Evolutionary conservation across 2,329 filamentous ascomycete species (phyloP).

Genomic region (Orbilia javanica): DNA sequence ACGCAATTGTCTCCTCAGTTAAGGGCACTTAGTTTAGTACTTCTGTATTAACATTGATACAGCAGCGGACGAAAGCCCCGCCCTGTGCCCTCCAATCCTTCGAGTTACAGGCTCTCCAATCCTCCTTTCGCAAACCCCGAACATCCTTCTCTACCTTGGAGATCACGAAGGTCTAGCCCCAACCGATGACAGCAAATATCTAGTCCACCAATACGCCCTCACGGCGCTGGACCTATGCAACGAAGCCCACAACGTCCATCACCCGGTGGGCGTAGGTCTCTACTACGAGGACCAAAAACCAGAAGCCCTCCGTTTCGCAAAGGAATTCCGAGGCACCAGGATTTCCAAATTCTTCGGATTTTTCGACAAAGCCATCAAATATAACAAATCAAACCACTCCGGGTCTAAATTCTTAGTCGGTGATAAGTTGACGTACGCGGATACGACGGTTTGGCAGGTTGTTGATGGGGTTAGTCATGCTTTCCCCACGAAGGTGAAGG

Average conservation of each 20-base stretch:
- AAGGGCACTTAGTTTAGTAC: neutral
- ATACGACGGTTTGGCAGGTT: conserved; percentile 80
- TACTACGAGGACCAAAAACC: conserved; percentile 83
- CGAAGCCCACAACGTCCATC: conserved; percentile 81
- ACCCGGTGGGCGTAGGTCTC: conserved; percentile 72
- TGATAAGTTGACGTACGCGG: conserved; percentile 76
- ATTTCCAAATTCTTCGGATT: conserved; percentile 80
- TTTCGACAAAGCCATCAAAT: conserved; percentile 75
- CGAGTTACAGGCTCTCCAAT: conserved; percentile 66
- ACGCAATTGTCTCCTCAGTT: neutral
- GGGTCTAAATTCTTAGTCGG: conserved; percentile 75
- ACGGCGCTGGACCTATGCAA: conserved; percentile 80
- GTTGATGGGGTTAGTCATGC: conserved; percentile 74
- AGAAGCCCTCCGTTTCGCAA: conserved; percentile 72
- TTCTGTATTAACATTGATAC: neutral
- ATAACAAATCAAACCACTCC: conserved; percentile 66
- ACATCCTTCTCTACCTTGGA: conserved; percentile 79
- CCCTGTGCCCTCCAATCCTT: conserved; percentile 77
- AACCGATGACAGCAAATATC: conserved; percentile 69
- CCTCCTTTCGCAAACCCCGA: conserved; percentile 77
- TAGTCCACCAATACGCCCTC: conserved; percentile 74
- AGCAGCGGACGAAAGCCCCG: conserved; percentile 72
- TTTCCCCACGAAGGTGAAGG: conserved; percentile 76
- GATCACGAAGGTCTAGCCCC: conserved; percentile 72
- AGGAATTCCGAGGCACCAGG: conserved; percentile 72